Evolutionary conservation across 345 rosid genomes (phyloP), one percentile per base, ranked within the genome.

Genomic region (Passiflora organensis): DNA sequence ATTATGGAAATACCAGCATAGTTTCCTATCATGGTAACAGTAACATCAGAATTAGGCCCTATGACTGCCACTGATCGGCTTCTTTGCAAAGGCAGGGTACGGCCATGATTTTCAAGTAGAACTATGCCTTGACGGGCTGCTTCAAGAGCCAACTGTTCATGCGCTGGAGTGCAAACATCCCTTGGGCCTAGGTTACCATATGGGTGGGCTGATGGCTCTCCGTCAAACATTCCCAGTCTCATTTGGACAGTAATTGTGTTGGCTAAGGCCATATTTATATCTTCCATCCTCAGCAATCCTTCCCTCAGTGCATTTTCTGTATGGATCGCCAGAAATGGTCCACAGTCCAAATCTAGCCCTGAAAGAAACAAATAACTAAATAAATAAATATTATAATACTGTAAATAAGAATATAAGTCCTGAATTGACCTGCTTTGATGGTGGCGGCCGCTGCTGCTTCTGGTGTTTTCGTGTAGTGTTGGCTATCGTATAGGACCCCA

Each of bases 221-320:
- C 96, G 44, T 91, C 98, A 45, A 88, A 91, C 95, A 88, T 84
- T 32, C 98, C 96, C 0, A 91, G 75, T 69, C 98, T 84, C 95
- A 91, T 91, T 47, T 88, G 98, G 43, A 91, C 95, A 0, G 98
- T 79, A 2, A 88, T 36, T 1, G 89, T 83, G 44, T 91, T 82
- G 28, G 88, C 95, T 28, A 88, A 68, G n/a, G 96, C 96, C 60
- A 66, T 6, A 68, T 87, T 72, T 11, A 91, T 73, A 21, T 87
- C 85, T 6, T 57, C 76, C 68, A 67, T 84, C 0, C 60, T 57
- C 1, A 87, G 46, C 24, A 82, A 58, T 0, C 90, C 85, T 44
- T 39, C 58, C 32, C 53, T 74, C 10, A 91, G 55, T 1, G 98
- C 98, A 17, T 65, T 72, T 65, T 81, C 85, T 0, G 95, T 88